These are phyloP conservation scores for Talaromyces sp. DNA, from an alignment of 2,329 filamentous ascomycete species.

Conservation along the genomic window DNA sequence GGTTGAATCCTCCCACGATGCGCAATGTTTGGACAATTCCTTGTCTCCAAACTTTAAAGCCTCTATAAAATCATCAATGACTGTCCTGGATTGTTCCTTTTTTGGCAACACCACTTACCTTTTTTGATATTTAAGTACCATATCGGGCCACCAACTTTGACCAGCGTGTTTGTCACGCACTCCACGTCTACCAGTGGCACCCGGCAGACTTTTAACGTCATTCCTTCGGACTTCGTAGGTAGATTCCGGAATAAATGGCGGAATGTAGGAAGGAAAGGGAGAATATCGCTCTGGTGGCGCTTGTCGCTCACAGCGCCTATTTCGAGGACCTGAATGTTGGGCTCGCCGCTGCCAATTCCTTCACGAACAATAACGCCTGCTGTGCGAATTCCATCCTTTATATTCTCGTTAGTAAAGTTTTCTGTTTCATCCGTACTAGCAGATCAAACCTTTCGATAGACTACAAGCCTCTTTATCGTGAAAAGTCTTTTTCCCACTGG, in stretches of 20 bases:
- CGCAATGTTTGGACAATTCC: slow-evolving; percentile 63
- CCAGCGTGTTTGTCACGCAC: slow-evolving; percentile 67
- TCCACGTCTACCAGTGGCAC: slow-evolving; percentile 76
- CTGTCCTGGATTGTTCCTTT: not conserved
- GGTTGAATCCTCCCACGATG: slow-evolving; percentile 64
- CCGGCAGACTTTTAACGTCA: slow-evolving; percentile 62
- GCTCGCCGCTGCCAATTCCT: slow-evolving; percentile 62
- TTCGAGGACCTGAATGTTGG: slow-evolving; percentile 72
- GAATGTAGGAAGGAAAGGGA: slow-evolving; percentile 74
- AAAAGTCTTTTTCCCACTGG: slow-evolving; percentile 79
- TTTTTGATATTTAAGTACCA: slow-evolving; percentile 47
- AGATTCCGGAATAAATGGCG: slow-evolving; percentile 62
- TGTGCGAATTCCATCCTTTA: slow-evolving; percentile 70
- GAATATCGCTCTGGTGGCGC: slow-evolving; percentile 73
- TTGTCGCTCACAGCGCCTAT: slow-evolving; percentile 63
- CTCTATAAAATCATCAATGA: slow-evolving; percentile 28
- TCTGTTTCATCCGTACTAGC: slow-evolving; percentile 14
- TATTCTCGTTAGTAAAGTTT: not conserved
- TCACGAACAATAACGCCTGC: slow-evolving; percentile 75
- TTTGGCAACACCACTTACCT: slow-evolving; percentile 27
- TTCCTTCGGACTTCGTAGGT: slow-evolving; percentile 60
- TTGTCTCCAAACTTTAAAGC: slow-evolving; percentile 58
- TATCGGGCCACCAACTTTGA: slow-evolving; percentile 47
- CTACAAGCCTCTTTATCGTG: slow-evolving; percentile 66
- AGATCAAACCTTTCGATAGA: slow-evolving; percentile 61